Percentiles rank a stretch among this genome's conserved stretches.
Conservation (phyloP, 2,329 filamentous ascomycete species). For the Aciculosporium take region DNA sequence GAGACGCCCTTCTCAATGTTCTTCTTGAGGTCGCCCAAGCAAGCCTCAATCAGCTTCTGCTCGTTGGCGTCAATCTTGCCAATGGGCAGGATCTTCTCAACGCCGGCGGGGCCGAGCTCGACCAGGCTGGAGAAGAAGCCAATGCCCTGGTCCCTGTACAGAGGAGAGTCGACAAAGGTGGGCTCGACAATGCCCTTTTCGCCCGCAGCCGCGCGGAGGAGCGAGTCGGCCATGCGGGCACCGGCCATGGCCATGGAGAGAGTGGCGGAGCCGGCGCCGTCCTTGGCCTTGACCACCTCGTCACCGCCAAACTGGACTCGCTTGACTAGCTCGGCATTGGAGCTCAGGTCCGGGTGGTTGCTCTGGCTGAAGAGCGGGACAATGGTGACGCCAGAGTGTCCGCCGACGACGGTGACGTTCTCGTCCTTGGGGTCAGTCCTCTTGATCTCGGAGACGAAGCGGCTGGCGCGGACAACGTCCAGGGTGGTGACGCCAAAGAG, state of each 20-base stretch:
- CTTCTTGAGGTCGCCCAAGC: conserved; percentile 72
- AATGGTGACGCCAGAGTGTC: conserved; percentile 96
- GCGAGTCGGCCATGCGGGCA: conserved; percentile 68
- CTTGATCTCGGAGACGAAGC: conserved; percentile 96
- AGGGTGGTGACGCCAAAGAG: conserved; percentile 99
- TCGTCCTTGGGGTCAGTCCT: conserved; percentile 77
- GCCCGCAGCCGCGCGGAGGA: conserved; percentile 84
- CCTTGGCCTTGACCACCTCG: conserved; percentile 98
- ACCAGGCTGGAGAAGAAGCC: conserved; percentile 95
- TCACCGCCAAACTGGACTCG: conserved; percentile 98
- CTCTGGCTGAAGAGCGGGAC: conserved; percentile 95
- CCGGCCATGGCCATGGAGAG: conserved; percentile 98
- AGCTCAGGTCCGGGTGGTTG: conserved; percentile 68
- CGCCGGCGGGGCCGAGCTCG: conserved; percentile 91
- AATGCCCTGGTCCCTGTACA: conserved; percentile 96
- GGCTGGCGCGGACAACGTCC: conserved; percentile 91
- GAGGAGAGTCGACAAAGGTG: conserved; percentile 89
- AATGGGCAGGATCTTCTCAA: conserved; percentile 80
- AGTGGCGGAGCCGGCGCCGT: conserved; percentile 89
- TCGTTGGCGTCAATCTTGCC: conserved; percentile 75
- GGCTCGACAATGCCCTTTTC: conserved; percentile 93
- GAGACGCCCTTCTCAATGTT: conserved; percentile 85
- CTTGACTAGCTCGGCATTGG: conserved; percentile 68
- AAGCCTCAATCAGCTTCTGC: conserved; percentile 78
- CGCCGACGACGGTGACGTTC: conserved; percentile 91